Percentiles rank a stretch among this genome's conserved stretches.
phyloP scores from a whole-genome alignment of 257 asterid species.

The Oldenlandia corymbosa region DNA sequence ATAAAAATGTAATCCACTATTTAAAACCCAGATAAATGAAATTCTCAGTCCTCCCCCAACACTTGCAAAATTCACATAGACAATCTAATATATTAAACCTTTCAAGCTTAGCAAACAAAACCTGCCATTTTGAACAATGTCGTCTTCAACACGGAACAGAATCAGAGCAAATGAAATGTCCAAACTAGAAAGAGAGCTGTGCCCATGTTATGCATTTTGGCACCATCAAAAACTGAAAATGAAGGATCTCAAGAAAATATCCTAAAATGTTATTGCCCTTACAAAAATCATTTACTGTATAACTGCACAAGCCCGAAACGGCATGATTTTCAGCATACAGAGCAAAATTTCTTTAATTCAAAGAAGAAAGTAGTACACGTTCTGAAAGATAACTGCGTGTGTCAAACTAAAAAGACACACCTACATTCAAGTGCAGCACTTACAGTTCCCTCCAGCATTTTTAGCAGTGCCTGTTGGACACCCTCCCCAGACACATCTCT shows the following conservation, averaged over 20 bases:
- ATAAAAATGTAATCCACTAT: too few relatives aligned
- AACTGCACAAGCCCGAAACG: not conserved
- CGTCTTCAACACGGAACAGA: not conserved
- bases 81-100: not conserved
- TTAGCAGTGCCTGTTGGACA: slow-evolving; percentile 87
- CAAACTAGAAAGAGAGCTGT: too few relatives aligned
- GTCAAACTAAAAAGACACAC: not conserved
- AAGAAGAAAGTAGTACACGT: not conserved
- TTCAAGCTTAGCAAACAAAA: not conserved
- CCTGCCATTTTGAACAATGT: not conserved
- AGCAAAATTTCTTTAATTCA: not conserved
- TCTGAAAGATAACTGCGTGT: not conserved
- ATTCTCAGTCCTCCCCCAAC: too few relatives aligned
- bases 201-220: not conserved
- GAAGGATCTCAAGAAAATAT: not conserved
- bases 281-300: not conserved
- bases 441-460: slow-evolving; percentile 97
- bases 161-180: too few relatives aligned
- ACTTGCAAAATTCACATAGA: not conserved
- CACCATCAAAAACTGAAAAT: not conserved
- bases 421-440: slow-evolving; percentile 22
- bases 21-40: too few relatives aligned
- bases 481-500: slow-evolving; percentile 98
- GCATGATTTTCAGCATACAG: not conserved
- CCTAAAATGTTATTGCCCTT: not conserved